Evolutionary conservation across 208 protist genomes (phyloP).

Genomic region (Histomonas meleagridis): DNA sequence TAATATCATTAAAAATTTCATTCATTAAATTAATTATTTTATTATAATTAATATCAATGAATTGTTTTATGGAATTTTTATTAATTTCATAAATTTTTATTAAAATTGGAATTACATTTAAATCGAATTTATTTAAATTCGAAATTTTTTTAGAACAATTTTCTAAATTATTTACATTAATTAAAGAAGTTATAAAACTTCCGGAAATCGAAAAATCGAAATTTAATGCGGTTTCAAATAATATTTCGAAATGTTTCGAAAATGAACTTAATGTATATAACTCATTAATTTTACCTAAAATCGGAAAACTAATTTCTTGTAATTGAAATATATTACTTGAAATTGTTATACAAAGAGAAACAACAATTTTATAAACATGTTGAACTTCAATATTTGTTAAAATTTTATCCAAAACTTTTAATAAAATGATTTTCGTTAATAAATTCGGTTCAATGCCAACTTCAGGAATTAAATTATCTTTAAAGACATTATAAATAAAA

Average conservation of each 20-base stretch:
- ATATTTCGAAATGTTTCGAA: neutral
- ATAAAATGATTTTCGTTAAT: neutral
- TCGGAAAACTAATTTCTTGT: neutral
- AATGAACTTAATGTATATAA: neutral
- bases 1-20: neutral
- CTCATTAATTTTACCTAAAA: neutral
- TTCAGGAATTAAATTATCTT: neutral
- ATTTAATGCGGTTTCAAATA: neutral
- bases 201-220: neutral
- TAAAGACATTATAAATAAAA: neutral
- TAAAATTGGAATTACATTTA: neutral
- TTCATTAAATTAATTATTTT: neutral
- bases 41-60: neutral
- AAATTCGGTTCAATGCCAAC: neutral
- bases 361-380: neutral
- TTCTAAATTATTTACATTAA: neutral
- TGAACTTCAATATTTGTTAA: neutral
- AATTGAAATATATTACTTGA: neutral
- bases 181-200: neutral
- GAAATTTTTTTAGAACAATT: neutral
- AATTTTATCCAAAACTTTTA: neutral
- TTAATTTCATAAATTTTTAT: neutral
- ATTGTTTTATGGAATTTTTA: neutral
- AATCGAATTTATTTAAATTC: neutral
- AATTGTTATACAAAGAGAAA: neutral